Conservation (phyloP, 2,329 filamentous ascomycete genomes). For the Aspergillus vadensis region DNA sequence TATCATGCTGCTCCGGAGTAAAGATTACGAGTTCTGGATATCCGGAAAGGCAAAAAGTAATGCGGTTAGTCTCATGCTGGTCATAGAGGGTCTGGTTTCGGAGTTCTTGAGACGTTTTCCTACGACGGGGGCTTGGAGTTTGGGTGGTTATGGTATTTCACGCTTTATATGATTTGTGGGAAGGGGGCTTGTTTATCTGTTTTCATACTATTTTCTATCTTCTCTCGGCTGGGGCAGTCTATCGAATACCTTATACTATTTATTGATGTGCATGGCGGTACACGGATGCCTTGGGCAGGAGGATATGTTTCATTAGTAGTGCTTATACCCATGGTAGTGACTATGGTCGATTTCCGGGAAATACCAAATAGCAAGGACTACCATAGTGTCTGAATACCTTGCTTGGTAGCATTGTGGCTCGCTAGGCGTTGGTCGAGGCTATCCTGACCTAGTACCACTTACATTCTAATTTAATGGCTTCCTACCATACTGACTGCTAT, state of each 20-base stretch:
- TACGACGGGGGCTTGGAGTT: constrained; percentile 28
- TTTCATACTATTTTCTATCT: background rate
- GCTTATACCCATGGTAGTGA: background rate
- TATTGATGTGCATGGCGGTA: too few species aligned
- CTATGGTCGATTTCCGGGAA: background rate
- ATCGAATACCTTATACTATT: too few species aligned
- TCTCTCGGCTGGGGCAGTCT: background rate
- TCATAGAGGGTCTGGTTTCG: constrained; percentile 29
- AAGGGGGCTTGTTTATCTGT: background rate
- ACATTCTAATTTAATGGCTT: too few species aligned
- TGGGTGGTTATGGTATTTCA: background rate
- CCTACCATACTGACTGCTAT: too few species aligned
- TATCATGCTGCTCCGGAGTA: constrained; percentile 59
- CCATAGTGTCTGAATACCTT: too few species aligned
- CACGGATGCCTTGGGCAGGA: too few species aligned
- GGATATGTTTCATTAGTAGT: background rate
- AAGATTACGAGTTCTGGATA: constrained; percentile 2
- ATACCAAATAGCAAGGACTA: background rate
- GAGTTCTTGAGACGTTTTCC: constrained; percentile 11
- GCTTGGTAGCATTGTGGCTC: too few species aligned
- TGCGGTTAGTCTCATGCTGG: constrained; percentile 31
- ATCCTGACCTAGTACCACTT: too few species aligned
- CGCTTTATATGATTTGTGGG: background rate
- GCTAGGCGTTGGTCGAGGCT: too few species aligned
- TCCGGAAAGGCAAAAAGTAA: constrained; percentile 3